Base-by-base conservation (phyloP, 441 rosid genomes). In the Biscutella laevigata region DNA sequence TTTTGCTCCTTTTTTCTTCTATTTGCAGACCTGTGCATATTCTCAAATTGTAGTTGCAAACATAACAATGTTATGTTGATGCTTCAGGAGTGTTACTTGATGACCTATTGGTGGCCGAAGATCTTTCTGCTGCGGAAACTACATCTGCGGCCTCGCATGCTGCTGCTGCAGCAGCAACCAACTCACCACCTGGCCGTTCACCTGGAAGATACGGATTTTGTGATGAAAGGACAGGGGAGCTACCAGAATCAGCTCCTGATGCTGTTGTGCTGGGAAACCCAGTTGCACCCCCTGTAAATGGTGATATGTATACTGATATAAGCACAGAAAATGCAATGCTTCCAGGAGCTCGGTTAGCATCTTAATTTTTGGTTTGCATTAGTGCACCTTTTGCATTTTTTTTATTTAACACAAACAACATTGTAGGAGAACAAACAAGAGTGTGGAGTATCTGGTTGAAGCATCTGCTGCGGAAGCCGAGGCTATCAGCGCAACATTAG, bases 381-480 rank as follows among this genome's bases (percentile, higher is more conserved):
- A 49, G 37, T 17, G n/a, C 26, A 33, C 24, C 46, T n/a, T 34
- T 13, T 36, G 36, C 2, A 20, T 55, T 32, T 34, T 1, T 4
- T 55, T 4, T 39, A 37, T 22, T 69, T 39, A 41, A n/a, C n/a
- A 16, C 29, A 54, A 24, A 28, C 14, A 48, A 13, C 54, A 53
- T n/a, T 61, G 32, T 79, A 92, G 98, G 82, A 84, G 97, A 75
- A 69, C 70, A 50, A 83, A 65, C 74, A 88, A 86, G 74, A 95
- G 94, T 26, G 99, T 92, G 36, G 97, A 92, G 66, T 88, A 83
- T 74, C 80, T 92, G 65, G 99, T 92, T 62, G 88, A 92, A 73
- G 95, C 97, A 66, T 82, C 99, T 28, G 99, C 99, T 26, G 99
- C 87, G 12, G 99, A 92, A 78, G 99, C 99, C 41, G 95, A 88